Evolutionary conservation across 345 rosid genomes (phyloP), one percentile per base, ranked within the genome.

Genomic region (Passiflora organensis): DNA sequence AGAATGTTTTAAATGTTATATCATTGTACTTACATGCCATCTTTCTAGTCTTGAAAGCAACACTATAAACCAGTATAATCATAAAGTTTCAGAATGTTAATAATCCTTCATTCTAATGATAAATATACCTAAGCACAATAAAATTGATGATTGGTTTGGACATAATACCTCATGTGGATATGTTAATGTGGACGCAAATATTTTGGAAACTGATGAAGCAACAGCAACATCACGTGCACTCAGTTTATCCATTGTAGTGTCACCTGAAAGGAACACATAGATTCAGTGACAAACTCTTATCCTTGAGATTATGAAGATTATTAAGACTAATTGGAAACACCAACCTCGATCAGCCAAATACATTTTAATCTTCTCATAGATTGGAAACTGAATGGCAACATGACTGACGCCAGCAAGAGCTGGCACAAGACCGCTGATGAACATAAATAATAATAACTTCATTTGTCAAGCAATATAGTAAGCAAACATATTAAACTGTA

Each of bases 381-480:
- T 68, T 36, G 95, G 97, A 73, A 89, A 89, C 63, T 86, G 95
- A 49, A 89, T 89, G 57, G 97, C 93, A 64, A 89, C 97, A 59
- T 89, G 97, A 78, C 97, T 86, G 17, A 89, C 65, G 58, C 95
- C 97, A 69, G 88, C 93, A 71, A 89, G 74, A 13, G 97, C 88
- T 65, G 93, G 90, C 10, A 86, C 78, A 63, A 89, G 90, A 55
- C 97, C 97, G 69, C 93, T 86, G 78, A 62, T 70, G 51, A 38
- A 59, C 23, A 71, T 64, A 57, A 53, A 28, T 17, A 14, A 13
- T 10, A 11, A 37, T 2, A 12, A 24, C 24, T 24, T 42, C 6
- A 15, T 20, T 20, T 32, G 22, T 28, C 16, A 38, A 41, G 32
- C 38, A 13, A 6, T 42, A 43, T 42, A n/a, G 19, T n/a, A 51